Base-by-base conservation (phyloP, 495 filamentous ascomycete genomes). In the Xylona heveae region DNA sequence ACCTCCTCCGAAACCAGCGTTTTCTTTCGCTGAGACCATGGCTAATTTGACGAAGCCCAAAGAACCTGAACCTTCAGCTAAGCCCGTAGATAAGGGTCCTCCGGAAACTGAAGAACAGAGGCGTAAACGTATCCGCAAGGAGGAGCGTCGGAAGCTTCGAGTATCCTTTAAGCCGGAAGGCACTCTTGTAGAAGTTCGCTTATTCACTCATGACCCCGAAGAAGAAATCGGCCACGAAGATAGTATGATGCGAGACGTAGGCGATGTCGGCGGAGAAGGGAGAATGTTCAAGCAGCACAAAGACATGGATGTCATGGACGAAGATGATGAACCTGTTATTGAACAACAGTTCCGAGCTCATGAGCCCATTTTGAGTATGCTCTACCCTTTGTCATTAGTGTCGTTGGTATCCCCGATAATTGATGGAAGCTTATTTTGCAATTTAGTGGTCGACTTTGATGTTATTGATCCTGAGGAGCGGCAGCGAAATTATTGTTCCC, bases 31-130 rank as follows among this genome's bases (percentile, higher is more conserved):
- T 31, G 63, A 62, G 34, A 48, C 66, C 9, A 58, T 90, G 57
- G 71, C 70, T 5, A 68, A 68, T 34, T 63, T 85, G 17, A 58
- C 61, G 20, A 72, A 76, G 43, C 63, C 65, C 7, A 71, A 68
- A 37, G 66, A 75, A 28, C 43, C 66, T 9, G 59, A 63, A 16
- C 56, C 57, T 16, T 48, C 59, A 3, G 46, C 52, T 1, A 62
- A 71, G 34, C 52, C 62, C 6, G 49, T 54, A 14, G 61, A 71
- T 30, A 52, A 63, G 20, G 48, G 54, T 2, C 58, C 68, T 0
- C 66, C 70, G 0, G 82, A 92, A 54, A 90, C 80, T 0, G 60
- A 71, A 16, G 78, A 83, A 41, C 66, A 90, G 47, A 71, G 64
- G 24, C 49, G 56, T 16, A 78, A 71, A 40, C 68, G 83, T 15